Evolutionary conservation across 2,329 filamentous ascomycete genomes (phyloP).

Genomic region (Botrytis cinerea): DNA sequence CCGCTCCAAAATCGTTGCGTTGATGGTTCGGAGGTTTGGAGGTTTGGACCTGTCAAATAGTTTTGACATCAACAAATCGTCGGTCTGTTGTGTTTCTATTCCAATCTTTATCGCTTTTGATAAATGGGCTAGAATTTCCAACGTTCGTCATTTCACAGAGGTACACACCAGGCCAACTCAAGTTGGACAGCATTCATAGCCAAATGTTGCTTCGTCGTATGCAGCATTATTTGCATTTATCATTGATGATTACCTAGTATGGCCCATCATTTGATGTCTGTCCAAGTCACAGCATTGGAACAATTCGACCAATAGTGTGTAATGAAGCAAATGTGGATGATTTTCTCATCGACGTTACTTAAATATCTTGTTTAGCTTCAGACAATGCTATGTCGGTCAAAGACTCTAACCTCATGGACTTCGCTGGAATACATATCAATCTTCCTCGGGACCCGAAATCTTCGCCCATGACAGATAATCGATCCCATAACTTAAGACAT

Average conservation of each 20-base stretch:
- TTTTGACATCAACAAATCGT: conserved; percentile 1
- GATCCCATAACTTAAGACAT: not conserved
- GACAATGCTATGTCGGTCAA: not conserved
- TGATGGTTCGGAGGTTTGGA: not conserved
- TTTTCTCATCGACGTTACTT: not conserved
- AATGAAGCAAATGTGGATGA: not conserved
- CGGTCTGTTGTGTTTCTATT: not conserved
- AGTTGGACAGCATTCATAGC: conserved; percentile 5
- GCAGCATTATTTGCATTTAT: not conserved
- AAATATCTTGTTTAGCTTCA: not conserved
- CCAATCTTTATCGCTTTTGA: not conserved
- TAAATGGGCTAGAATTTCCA: not conserved
- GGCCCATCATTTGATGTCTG: not conserved
- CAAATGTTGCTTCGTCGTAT: not conserved
- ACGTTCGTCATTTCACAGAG: not conserved
- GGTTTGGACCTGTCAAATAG: conserved; percentile 5
- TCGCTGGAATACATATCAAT: not conserved
- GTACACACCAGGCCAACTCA: not conserved
- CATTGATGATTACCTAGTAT: not conserved
- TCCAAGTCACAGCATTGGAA: not conserved
- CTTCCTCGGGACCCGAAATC: not conserved
- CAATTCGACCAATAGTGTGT: not conserved
- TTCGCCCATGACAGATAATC: not conserved
- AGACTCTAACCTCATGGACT: not conserved
- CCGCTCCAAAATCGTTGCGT: not conserved